These are phyloP conservation scores for Nicotiana knightiana DNA, from an alignment of 257 asterid genomes.

Conservation along the genomic window DNA sequence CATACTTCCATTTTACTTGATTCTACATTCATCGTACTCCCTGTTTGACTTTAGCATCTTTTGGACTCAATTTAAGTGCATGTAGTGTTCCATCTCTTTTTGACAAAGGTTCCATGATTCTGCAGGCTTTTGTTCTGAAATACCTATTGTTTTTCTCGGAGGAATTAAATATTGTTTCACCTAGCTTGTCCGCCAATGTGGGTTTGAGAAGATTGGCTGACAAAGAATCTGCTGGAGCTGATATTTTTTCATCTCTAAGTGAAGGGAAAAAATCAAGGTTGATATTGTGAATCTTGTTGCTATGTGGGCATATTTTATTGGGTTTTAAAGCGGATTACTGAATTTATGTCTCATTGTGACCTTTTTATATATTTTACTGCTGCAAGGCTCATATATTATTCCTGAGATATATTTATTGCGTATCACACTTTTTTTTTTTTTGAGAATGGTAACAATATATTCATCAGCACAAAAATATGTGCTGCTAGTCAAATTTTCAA, in stretches of 20 bases:
- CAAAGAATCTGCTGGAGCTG: slow-evolving; percentile 47
- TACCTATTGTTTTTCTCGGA: slow-evolving; percentile 66
- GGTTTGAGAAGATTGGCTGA: slow-evolving; percentile 32
- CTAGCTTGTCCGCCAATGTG: slow-evolving; percentile 23
- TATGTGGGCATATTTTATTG: background rate
- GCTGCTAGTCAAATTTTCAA: too few relatives aligned
- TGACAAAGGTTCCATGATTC: slow-evolving; percentile 25
- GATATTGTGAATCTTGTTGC: background rate
- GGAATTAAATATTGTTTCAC: slow-evolving; percentile 34
- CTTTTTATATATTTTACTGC: background rate
- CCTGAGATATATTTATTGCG: background rate
- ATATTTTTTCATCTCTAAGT: slow-evolving; percentile 60
- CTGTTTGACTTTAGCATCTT: background rate
- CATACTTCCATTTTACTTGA: background rate
- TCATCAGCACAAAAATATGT: too few relatives aligned
- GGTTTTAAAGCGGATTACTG: background rate
- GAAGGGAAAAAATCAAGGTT: slow-evolving; percentile 52
- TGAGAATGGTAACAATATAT: too few relatives aligned
- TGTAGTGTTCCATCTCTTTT: background rate
- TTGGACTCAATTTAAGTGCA: background rate
- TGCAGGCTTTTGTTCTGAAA: slow-evolving; percentile 97
- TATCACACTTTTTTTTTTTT: background rate
- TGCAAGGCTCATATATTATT: background rate
- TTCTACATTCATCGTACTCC: background rate
- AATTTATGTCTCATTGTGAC: background rate